A percentile compares a stretch with the other conserved stretches of the same genome.
These are phyloP conservation scores for Metrosideros polymorpha DNA, from an alignment of 441 rosid genomes.

Conservation along the genomic window DNA sequence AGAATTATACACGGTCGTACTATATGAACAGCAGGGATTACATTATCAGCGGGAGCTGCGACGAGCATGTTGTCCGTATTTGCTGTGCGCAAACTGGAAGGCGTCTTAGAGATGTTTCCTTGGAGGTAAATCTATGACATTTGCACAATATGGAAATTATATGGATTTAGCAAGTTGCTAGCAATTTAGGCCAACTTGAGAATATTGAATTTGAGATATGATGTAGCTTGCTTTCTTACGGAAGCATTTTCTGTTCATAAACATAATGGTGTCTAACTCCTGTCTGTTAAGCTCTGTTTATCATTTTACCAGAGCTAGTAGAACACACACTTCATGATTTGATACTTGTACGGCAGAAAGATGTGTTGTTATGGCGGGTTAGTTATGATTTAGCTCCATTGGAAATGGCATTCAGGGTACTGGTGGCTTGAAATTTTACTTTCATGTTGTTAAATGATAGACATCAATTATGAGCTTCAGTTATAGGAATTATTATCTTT, in stretches of 20 bases:
- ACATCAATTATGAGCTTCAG: not conserved
- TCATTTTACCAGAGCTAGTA: not conserved
- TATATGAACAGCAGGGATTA: slow-evolving; percentile 95
- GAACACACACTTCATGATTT: not conserved
- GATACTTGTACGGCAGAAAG: not conserved
- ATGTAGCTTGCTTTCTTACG: not conserved
- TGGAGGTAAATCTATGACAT: slow-evolving; percentile 58
- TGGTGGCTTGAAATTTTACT: not conserved
- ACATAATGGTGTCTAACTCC: not conserved
- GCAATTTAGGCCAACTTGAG: not conserved
- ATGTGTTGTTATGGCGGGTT: not conserved
- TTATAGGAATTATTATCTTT: not conserved
- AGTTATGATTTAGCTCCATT: not conserved
- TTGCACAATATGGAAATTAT: not conserved
- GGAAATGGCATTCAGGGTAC: not conserved
- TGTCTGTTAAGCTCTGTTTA: not conserved
- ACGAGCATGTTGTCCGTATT: slow-evolving; percentile 77
- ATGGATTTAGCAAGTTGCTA: not conserved
- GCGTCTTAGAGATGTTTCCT: slow-evolving; percentile 81
- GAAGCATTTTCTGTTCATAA: not conserved
- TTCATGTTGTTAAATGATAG: not conserved
- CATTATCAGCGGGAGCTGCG: slow-evolving; percentile 88
- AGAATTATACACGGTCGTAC: slow-evolving; percentile 91
- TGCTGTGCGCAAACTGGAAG: slow-evolving; percentile 98
- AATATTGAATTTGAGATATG: not conserved